Conservation (phyloP, 208 protist species). For the Trypanosomatidae sp. region DNA sequence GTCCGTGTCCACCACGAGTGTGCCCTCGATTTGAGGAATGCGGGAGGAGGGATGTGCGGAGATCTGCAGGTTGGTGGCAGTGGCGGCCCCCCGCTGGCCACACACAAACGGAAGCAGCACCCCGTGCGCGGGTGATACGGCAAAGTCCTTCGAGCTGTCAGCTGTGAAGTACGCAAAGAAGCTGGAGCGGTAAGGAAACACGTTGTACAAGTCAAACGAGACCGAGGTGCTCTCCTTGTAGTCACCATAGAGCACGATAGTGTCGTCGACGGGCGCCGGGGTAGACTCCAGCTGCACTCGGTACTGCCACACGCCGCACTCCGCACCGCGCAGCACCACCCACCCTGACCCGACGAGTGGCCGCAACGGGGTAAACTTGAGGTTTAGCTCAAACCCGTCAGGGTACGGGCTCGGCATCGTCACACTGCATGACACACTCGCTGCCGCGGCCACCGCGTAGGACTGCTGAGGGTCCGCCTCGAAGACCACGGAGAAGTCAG, state of each 20-base stretch:
- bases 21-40: constrained; percentile 75
- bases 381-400: constrained; percentile 43
- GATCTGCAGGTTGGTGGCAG: constrained; percentile 49
- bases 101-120: constrained; percentile 72
- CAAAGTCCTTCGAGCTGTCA: constrained; percentile 83
- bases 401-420: constrained; percentile 20
- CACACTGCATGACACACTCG: constrained; percentile 43
- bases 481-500: constrained; percentile 31
- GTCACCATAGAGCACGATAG: constrained; percentile 63
- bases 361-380: constrained; percentile 80
- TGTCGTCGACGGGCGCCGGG: constrained; percentile 81
- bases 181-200: constrained; percentile 71
- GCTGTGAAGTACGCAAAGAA: constrained; percentile 90
- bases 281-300: constrained; percentile 80
- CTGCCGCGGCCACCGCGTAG: constrained; percentile 33
- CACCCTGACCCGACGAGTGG: constrained; percentile 72
- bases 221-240: constrained; percentile 56
- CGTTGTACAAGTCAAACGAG: constrained; percentile 88
- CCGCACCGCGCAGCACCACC: constrained; percentile 49
- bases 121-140: constrained; percentile 70
- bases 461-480: constrained; percentile 48
- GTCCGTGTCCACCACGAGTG: constrained; percentile 89
- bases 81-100: constrained; percentile 40
- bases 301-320: constrained; percentile 82
- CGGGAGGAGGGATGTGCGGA: constrained; percentile 61